A percentile compares a stretch with the other conserved stretches of the same genome.
These are phyloP conservation scores for Xylariomycetidae sp. DNA, from an alignment of 2,329 filamentous ascomycete species.

Conservation along the genomic window DNA sequence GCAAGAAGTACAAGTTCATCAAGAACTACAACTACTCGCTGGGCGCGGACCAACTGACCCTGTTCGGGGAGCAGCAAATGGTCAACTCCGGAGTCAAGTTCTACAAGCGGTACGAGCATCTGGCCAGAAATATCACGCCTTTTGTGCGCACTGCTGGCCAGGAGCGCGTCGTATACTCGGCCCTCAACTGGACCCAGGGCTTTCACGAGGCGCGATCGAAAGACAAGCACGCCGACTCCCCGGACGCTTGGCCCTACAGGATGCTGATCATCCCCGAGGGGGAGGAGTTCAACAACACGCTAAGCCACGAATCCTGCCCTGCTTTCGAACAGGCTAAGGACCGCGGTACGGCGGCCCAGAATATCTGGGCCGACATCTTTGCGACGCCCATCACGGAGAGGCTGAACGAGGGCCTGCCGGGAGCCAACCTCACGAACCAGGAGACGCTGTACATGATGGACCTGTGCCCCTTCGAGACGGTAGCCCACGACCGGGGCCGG, in stretches of 20 bases:
- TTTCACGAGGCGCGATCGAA: conserved; percentile 54
- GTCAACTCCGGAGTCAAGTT: conserved; percentile 72
- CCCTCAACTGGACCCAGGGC: conserved; percentile 69
- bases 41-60: conserved; percentile 63
- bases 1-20: conserved; percentile 64
- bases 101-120: conserved; percentile 64
- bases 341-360: conserved; percentile 47
- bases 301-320: conserved; percentile 69
- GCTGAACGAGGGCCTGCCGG: conserved; percentile 64
- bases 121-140: conserved; percentile 55
- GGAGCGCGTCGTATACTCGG: conserved; percentile 68
- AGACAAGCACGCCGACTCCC: conserved; percentile 35
- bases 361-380: conserved; percentile 59
- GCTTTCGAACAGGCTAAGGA: conserved; percentile 60
- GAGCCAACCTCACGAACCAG: conserved; percentile 56
- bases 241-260: conserved; percentile 42
- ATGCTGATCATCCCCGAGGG: conserved; percentile 69
- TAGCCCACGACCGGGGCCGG: conserved; percentile 53
- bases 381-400: conserved; percentile 62
- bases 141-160: conserved; percentile 71
- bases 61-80: conserved; percentile 65
- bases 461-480: conserved; percentile 78
- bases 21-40: conserved; percentile 66
- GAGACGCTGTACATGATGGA: conserved; percentile 79
- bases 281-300: conserved; percentile 68